Conservation (phyloP, 768 basidiomycete genomes). For the Symmetrospora coprosmae region DNA sequence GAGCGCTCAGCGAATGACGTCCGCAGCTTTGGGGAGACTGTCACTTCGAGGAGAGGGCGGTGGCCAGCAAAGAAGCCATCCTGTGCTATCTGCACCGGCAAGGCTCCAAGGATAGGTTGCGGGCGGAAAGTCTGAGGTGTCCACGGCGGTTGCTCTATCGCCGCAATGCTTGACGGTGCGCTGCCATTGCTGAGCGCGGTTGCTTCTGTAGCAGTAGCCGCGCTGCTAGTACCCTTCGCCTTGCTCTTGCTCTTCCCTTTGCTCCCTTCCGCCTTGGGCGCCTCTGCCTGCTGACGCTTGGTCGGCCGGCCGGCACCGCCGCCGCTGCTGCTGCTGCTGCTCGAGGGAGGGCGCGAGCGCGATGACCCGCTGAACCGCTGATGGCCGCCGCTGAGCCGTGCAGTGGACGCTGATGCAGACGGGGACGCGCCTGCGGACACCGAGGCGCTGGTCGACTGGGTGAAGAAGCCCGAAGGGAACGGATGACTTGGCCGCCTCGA, state of each 20-base stretch:
- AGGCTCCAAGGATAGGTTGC: neutral
- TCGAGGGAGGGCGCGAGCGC: slow-evolving; percentile 7
- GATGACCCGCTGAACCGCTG: slow-evolving; percentile 15
- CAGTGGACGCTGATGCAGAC: neutral
- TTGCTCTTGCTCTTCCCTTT: neutral
- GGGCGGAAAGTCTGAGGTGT: slow-evolving; percentile 1
- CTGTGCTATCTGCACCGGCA: slow-evolving; percentile 7
- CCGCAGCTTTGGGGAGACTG: slow-evolving; percentile 10
- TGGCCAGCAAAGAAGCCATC: slow-evolving; percentile 4
- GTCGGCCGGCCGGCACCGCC: neutral
- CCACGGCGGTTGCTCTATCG: slow-evolving; percentile 2
- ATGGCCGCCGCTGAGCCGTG: neutral
- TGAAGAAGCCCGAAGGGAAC: slow-evolving; percentile 14
- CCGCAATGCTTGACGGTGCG: neutral
- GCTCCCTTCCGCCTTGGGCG: neutral
- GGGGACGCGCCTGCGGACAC: neutral
- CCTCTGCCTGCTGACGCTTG: too few species aligned
- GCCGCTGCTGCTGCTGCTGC: slow-evolving; percentile 5
- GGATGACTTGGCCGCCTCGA: slow-evolving; percentile 1
- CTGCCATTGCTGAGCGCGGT: neutral
- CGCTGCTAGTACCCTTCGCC: neutral
- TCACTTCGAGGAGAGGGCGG: slow-evolving; percentile 8
- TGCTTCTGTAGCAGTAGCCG: neutral
- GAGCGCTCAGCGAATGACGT: neutral
- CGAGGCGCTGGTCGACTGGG: neutral